phyloP scores from a whole-genome alignment of 306 rosid genomes.

The Lagenaria siceraria region DNA sequence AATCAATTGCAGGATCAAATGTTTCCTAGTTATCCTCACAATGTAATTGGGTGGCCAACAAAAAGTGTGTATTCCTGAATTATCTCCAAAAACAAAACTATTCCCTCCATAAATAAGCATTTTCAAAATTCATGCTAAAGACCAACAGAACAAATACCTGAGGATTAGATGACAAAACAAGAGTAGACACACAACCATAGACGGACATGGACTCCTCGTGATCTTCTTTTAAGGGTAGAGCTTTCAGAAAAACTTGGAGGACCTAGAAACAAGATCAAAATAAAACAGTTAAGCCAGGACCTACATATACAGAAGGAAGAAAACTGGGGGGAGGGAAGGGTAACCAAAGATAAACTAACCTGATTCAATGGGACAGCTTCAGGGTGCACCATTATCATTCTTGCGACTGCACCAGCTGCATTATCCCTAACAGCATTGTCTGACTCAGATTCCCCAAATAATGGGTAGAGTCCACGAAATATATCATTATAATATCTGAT shows the following conservation, averaged over 20 bases:
- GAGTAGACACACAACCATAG: constrained; percentile 65
- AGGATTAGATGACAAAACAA: constrained; percentile 79
- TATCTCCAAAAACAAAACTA: not conserved
- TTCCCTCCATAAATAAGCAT: not conserved
- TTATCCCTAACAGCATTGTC: constrained; percentile 97
- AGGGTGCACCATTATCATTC: constrained; percentile 97
- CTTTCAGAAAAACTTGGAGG: constrained; percentile 81
- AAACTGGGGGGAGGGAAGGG: not conserved
- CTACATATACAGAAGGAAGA: not conserved
- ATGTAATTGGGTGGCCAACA: not conserved
- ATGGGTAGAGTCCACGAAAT: constrained; percentile 72
- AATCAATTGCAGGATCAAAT: not conserved
- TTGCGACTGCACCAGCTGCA: constrained; percentile 97
- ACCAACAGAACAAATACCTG: constrained; percentile 39
- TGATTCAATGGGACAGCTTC: constrained; percentile 84
- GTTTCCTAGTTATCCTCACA: not conserved
- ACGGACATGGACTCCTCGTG: constrained; percentile 91
- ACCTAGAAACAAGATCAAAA: constrained; percentile 46
- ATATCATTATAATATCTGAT: constrained; percentile 68
- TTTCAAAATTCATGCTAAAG: not conserved
- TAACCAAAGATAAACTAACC: constrained; percentile 26
- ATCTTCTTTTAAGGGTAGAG: constrained; percentile 92
- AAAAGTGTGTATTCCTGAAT: not conserved
- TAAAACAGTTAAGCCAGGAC: not conserved
- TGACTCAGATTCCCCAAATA: constrained; percentile 92